Conservation (phyloP, 2,329 filamentous ascomycete species). For the Microthyrium microscopicum region DNA sequence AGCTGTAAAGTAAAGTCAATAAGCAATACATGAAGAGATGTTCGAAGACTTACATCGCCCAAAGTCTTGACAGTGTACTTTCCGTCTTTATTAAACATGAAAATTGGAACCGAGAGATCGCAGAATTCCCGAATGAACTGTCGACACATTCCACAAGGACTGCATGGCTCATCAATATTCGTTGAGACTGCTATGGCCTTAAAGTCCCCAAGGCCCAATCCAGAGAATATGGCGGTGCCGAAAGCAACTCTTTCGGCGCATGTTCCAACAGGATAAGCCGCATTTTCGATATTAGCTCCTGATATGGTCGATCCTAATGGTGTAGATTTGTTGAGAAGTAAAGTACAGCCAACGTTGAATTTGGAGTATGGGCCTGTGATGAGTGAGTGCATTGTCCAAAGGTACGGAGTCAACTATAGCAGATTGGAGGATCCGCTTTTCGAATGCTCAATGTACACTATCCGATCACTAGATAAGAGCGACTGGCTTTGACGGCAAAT, state of each 20-base stretch:
- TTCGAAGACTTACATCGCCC: conserved; percentile 4
- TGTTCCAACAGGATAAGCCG: conserved; percentile 81
- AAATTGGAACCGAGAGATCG: conserved; percentile 11
- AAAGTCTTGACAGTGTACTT: conserved; percentile 50
- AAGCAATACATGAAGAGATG: not conserved
- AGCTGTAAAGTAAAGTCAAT: conserved; percentile 13
- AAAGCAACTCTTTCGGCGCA: conserved; percentile 90
- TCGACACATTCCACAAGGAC: conserved; percentile 87
- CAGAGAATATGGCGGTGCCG: conserved; percentile 54
- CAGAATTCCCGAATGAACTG: conserved; percentile 49
- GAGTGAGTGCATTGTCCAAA: not conserved
- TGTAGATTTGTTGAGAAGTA: conserved; percentile 34
- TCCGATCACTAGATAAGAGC: no score
- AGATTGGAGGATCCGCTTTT: no score
- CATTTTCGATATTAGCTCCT: conserved; percentile 74
- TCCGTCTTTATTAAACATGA: conserved; percentile 58
- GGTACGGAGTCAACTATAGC: not conserved
- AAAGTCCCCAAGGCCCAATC: conserved; percentile 35
- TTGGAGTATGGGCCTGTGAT: conserved; percentile 62
- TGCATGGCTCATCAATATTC: conserved; percentile 38
- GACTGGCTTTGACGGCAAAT: no score
- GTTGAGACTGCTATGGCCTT: conserved; percentile 74
- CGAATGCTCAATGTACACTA: no score
- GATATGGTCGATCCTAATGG: conserved; percentile 37
- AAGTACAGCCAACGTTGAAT: conserved; percentile 74